A percentile compares a stretch with the other conserved stretches of the same genome.
phyloP scores from a whole-genome alignment of 441 rosid genomes.

The Erodium moschatum region DNA sequence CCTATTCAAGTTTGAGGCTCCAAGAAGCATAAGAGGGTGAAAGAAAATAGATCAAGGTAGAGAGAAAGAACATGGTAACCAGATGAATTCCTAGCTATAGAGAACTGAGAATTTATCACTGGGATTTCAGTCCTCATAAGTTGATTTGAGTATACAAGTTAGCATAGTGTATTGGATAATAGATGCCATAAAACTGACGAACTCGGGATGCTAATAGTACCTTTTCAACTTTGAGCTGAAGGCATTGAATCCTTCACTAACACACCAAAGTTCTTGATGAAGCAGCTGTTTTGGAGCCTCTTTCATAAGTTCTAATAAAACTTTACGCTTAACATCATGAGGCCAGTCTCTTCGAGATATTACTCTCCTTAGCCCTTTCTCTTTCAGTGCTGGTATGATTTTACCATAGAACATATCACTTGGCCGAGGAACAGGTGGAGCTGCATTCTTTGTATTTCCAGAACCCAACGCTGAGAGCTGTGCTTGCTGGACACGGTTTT shows the following conservation, averaged over 20 bases:
- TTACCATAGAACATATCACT: slow-evolving; percentile 99
- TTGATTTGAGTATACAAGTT: background rate
- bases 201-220: slow-evolving; percentile 29
- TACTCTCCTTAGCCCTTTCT: slow-evolving; percentile 91
- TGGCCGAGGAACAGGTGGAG: slow-evolving; percentile 84
- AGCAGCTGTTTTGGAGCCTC: slow-evolving; percentile 91
- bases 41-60: slow-evolving; percentile 6
- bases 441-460: slow-evolving; percentile 48
- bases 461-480: slow-evolving; percentile 52
- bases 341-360: slow-evolving; percentile 99
- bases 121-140: background rate
- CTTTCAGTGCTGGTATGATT: slow-evolving; percentile 98
- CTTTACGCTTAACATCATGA: slow-evolving; percentile 95
- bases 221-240: slow-evolving; percentile 81
- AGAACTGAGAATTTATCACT: slow-evolving; percentile 2
- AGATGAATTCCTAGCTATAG: slow-evolving; percentile 5
- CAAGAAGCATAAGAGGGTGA: slow-evolving; percentile 8
- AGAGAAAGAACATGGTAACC: background rate
- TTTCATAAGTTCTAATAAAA: slow-evolving; percentile 89
- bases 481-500: slow-evolving; percentile 75
- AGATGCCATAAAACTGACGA: background rate
- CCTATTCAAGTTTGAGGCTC: background rate
- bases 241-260: slow-evolving; percentile 96
- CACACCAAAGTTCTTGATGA: slow-evolving; percentile 96
- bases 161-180: background rate